Evolutionary conservation across 768 basidiomycete genomes (phyloP).

Genomic region (Amanita pseudoporphyria): DNA sequence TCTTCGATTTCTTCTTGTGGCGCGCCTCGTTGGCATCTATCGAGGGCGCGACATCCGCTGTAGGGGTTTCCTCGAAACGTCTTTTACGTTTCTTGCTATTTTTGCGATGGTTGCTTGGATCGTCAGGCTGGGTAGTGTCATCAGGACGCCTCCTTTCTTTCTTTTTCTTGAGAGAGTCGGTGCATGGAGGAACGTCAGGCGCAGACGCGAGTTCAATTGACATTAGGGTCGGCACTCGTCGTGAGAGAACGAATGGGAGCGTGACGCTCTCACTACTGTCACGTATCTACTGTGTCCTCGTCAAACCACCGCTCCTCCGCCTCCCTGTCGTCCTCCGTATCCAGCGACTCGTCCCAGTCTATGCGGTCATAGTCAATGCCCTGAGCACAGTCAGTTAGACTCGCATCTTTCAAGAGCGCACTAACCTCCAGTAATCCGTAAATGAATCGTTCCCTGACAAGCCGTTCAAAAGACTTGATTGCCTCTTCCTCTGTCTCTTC

Average conservation of each 20-base stretch:
- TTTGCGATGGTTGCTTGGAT: slow-evolving; percentile 14
- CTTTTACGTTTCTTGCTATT: slow-evolving; percentile 27
- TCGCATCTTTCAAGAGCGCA: background rate
- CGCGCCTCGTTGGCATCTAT: slow-evolving; percentile 2
- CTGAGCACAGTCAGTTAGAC: slow-evolving; percentile 23
- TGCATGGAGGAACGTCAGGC: slow-evolving; percentile 10
- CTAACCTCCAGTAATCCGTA: slow-evolving; percentile 68
- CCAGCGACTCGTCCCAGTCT: slow-evolving; percentile 71
- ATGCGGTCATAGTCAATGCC: slow-evolving; percentile 58
- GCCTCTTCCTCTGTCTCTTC: slow-evolving; percentile 41
- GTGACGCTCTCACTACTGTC: slow-evolving; percentile 8
- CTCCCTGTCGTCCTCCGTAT: slow-evolving; percentile 47
- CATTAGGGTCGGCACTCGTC: slow-evolving; percentile 35
- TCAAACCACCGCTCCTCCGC: slow-evolving; percentile 70
- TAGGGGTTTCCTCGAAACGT: background rate
- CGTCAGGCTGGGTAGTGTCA: slow-evolving; percentile 14
- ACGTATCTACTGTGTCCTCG: slow-evolving; percentile 36
- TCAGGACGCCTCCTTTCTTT: slow-evolving; percentile 28
- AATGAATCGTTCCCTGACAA: slow-evolving; percentile 61
- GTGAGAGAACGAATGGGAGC: slow-evolving; percentile 8
- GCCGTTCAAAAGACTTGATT: slow-evolving; percentile 43
- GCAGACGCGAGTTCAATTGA: slow-evolving; percentile 17
- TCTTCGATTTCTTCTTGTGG: slow-evolving; percentile 21
- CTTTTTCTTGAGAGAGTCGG: slow-evolving; percentile 24
- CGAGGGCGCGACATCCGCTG: background rate